phyloP scores from a whole-genome alignment of 2,329 filamentous ascomycete species.

The Claviceps maximensis region DNA sequence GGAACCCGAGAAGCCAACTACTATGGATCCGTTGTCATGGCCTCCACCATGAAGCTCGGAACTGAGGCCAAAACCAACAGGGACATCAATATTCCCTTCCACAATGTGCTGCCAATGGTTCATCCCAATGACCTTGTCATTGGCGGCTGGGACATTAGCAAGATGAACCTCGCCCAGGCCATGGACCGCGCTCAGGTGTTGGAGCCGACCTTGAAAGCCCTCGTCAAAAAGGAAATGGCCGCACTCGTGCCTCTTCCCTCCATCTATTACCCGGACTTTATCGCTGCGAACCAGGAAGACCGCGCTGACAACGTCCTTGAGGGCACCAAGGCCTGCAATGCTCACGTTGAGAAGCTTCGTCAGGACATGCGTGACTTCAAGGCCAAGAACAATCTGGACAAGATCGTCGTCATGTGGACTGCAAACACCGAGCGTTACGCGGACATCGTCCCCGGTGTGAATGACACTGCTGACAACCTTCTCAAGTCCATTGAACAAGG shows the following conservation, averaged over 20 bases:
- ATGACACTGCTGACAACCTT: slow-evolving; percentile 92
- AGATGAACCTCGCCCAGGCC: slow-evolving; percentile 73
- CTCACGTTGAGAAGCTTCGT: slow-evolving; percentile 85
- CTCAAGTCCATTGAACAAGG: slow-evolving; percentile 75
- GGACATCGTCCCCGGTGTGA: slow-evolving; percentile 75
- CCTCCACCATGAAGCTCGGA: slow-evolving; percentile 92
- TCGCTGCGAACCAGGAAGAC: slow-evolving; percentile 94
- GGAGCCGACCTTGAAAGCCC: slow-evolving; percentile 82
- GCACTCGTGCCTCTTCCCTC: slow-evolving; percentile 79
- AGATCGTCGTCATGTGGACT: slow-evolving; percentile 95
- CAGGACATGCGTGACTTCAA: slow-evolving; percentile 95
- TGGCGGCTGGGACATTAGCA: slow-evolving; percentile 95
- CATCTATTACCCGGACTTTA: slow-evolving; percentile 99
- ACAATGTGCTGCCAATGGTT: slow-evolving; percentile 86
- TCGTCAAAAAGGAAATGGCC: slow-evolving; percentile 87
- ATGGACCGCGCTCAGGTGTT: slow-evolving; percentile 96
- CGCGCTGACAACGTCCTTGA: slow-evolving; percentile 83
- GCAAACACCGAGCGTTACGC: slow-evolving; percentile 98
- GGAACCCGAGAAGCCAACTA: slow-evolving; percentile 81
- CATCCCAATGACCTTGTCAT: slow-evolving; percentile 92
- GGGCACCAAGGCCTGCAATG: slow-evolving; percentile 71
- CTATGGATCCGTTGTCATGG: slow-evolving; percentile 96
- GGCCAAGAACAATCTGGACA: slow-evolving; percentile 69
- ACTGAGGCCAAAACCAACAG: slow-evolving; percentile 69
- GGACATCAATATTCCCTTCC: slow-evolving; percentile 95